Percentiles rank a stretch among this genome's conserved stretches.
phyloP scores from a whole-genome alignment of 306 rosid genomes.

The Hippophae rhamnoides region DNA sequence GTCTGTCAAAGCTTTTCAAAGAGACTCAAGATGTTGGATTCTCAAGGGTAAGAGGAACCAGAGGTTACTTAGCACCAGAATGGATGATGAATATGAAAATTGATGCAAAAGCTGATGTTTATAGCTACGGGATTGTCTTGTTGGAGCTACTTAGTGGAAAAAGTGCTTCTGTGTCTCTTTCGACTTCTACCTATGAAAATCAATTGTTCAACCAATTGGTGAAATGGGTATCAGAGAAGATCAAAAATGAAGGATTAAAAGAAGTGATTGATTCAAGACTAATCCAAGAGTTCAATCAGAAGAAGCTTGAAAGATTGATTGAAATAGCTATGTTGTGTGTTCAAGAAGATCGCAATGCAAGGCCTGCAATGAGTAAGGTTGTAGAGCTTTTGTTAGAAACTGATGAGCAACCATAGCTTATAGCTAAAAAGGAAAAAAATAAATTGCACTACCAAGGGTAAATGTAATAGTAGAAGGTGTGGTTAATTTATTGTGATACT shows the following conservation, averaged over 20 bases:
- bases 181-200: no score
- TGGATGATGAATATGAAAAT: conserved; percentile 36
- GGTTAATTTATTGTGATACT: no score
- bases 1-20: conserved; percentile 33
- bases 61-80: conserved; percentile 38
- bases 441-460: no score
- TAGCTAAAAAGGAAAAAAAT: no score
- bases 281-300: conserved; percentile 1
- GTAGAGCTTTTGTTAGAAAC: conserved; percentile 22
- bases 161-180: conserved; percentile 10
- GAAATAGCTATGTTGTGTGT: conserved; percentile 27
- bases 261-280: conserved; percentile 23
- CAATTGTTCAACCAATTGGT: conserved; percentile 15
- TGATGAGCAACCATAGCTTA: neutral
- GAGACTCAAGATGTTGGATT: conserved; percentile 21
- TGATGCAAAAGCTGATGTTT: conserved; percentile 38
- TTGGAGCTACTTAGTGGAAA: conserved; percentile 32
- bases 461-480: no score
- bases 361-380: conserved; percentile 37
- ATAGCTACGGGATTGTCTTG: conserved; percentile 36
- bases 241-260: conserved; percentile 17
- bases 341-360: conserved; percentile 25
- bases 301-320: conserved; percentile 16
- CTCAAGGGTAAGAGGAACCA: conserved; percentile 29
- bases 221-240: conserved; percentile 21